Conservation (phyloP, 345 rosid species). For the Xanthoceras sorbifolium region DNA sequence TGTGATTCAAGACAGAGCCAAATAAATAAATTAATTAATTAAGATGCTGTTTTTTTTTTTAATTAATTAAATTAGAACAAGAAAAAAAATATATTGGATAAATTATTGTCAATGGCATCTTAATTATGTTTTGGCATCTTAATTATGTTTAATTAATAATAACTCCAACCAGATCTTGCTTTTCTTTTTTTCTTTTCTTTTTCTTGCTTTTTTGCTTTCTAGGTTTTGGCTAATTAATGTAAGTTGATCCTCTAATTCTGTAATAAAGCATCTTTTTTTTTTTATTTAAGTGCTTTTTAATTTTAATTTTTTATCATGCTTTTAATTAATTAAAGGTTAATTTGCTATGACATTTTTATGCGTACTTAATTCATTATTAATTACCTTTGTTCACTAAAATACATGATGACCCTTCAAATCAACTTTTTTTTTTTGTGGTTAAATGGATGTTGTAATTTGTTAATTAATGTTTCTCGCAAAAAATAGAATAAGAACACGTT, state of each 20-base stretch:
- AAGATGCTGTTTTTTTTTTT: neutral
- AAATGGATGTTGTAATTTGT: too few relatives aligned
- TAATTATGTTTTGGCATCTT: constrained; percentile 30
- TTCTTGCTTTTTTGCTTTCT: neutral
- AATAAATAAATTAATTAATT: constrained; percentile 30
- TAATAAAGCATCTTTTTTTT: constrained; percentile 17
- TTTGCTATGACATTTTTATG: neutral
- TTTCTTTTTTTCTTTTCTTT: neutral
- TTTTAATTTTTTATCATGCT: neutral
- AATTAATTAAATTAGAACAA: too few relatives aligned
- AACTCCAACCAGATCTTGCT: constrained; percentile 39
- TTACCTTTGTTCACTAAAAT: neutral
- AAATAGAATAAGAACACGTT: too few relatives aligned
- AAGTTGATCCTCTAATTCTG: constrained; percentile 40
- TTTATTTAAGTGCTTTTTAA: neutral
- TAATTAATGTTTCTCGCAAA: too few relatives aligned
- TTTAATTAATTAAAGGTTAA: neutral
- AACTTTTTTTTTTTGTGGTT: too few relatives aligned
- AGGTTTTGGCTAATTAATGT: constrained; percentile 31
- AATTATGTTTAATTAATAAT: constrained; percentile 25
- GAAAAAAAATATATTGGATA: neutral
- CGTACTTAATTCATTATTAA: too few relatives aligned
- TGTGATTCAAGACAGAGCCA: constrained; percentile 76
- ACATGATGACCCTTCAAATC: neutral
- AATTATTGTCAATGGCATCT: constrained; percentile 30